Conservation (phyloP, 352 stramenopile genomes). For the Pythium coloratum region DNA sequence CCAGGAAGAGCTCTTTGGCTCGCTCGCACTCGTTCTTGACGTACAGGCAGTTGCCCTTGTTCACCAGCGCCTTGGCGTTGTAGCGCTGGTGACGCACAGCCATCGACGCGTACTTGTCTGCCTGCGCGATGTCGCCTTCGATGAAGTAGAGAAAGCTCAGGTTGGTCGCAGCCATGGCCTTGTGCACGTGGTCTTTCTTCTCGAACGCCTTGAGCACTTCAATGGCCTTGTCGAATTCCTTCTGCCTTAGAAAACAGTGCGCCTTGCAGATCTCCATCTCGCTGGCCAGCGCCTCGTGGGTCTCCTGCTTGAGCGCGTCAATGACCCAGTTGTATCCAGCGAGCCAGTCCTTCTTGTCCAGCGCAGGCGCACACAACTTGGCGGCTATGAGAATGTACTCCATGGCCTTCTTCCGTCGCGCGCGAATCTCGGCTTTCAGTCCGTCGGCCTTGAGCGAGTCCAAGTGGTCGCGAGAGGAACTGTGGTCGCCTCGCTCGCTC, state of each 20-base stretch:
- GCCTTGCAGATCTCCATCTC: slow-evolving; percentile 91
- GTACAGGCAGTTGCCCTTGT: slow-evolving; percentile 97
- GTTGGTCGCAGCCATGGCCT: slow-evolving; percentile 94
- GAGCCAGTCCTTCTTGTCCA: slow-evolving; percentile 93
- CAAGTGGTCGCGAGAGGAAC: slow-evolving; percentile 50
- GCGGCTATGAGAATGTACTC: slow-evolving; percentile 94
- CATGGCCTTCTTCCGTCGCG: slow-evolving; percentile 74
- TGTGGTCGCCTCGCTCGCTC: slow-evolving; percentile 41
- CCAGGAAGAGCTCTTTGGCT: slow-evolving; percentile 95
- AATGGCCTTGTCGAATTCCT: slow-evolving; percentile 94
- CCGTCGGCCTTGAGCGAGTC: slow-evolving; percentile 67
- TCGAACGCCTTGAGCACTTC: slow-evolving; percentile 95
- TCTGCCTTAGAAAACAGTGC: slow-evolving; percentile 90
- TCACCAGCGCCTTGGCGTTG: slow-evolving; percentile 96
- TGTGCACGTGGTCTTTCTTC: slow-evolving; percentile 93
- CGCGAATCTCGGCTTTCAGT: slow-evolving; percentile 78
- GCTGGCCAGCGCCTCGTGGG: slow-evolving; percentile 89
- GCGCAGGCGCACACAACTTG: slow-evolving; percentile 90
- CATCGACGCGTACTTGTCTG: slow-evolving; percentile 91
- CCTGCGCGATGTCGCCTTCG: slow-evolving; percentile 88
- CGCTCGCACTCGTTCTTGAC: slow-evolving; percentile 91
- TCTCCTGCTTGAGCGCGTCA: slow-evolving; percentile 88
- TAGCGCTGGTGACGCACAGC: slow-evolving; percentile 94
- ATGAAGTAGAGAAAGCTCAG: slow-evolving; percentile 97
- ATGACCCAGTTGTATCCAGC: slow-evolving; percentile 95